Base-by-base conservation (phyloP, 176 grass and related monocot genomes). In the sorghum (Sorghum bicolor) region DNA sequence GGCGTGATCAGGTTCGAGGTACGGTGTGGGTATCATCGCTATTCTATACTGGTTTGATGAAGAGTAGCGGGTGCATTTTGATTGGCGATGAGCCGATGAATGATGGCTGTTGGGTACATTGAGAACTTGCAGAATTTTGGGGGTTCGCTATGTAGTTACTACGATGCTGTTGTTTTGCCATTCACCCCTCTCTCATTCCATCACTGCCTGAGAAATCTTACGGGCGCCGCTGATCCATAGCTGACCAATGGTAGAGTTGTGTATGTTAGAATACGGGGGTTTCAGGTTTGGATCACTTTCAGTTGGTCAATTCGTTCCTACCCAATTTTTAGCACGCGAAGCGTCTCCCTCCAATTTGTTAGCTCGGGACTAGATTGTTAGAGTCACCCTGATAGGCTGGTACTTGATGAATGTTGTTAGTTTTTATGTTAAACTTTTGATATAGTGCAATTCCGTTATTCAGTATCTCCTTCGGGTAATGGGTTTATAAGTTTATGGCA, bases 1-100 rank as follows among this genome's bases (percentile, higher is more conserved):
- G 83, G 83, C 3, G 55, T 90, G 41, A 83, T 90, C 73, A 80
- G 88, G 57, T 90, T 90, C 75, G 84, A 90, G 88, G 88, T 86
- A 82, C 52, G 75, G 5, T 64, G 5, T 33, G 15, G 8, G 50
- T 28, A 30, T 22, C 24, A 10, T 85, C 32, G 2, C 53, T 14
- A 64, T 25, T 39, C 2, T 10, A 11, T 8, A 24, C 14, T 70
- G 77, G 20, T 63, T 39, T 29, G 4, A 64, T 76, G 39, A 41
- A 33, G 40, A 64, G 71, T 57, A 11, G 32, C 28, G 33, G 39
- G 28, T 53, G 52, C 25, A 81, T 64, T 80, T 53, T 77, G 31
- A 68, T 13, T 29, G 30, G 24, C 34, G 28, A 33, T 31, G 52
- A 77, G 30, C 5, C 44, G 20, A 33, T 39, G 65, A 68, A 32